phyloP scores from a whole-genome alignment of 805 yeast genomes.

The Candida ortonii region DNA sequence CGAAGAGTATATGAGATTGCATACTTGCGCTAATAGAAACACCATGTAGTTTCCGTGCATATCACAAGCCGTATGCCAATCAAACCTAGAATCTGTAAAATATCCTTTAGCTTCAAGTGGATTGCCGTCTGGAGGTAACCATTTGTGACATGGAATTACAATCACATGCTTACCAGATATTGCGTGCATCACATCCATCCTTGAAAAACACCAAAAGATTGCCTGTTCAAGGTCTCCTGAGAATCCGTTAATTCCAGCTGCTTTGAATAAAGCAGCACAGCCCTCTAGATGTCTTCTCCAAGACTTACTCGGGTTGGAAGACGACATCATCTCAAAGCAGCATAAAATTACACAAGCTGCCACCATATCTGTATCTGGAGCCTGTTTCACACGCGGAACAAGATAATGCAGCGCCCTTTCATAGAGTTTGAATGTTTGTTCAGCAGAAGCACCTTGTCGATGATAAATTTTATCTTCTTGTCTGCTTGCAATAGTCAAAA shows the following conservation, averaged over 20 bases:
- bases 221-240: constrained; percentile 35
- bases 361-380: constrained; percentile 15
- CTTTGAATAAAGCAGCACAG: constrained; percentile 37
- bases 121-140: constrained; percentile 32
- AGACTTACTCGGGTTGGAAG: constrained; percentile 31
- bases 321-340: constrained; percentile 42
- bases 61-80: constrained; percentile 21
- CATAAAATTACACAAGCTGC: constrained; percentile 29
- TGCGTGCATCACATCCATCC: constrained; percentile 42
- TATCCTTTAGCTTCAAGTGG: constrained; percentile 25
- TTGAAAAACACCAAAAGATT: constrained; percentile 41
- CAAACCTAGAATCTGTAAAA: constrained; percentile 12
- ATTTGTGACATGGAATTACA: constrained; percentile 33
- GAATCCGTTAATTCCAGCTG: constrained; percentile 39
- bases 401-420: constrained; percentile 21
- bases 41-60: constrained; percentile 42
- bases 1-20: constrained; percentile 32
- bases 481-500: constrained; percentile 20
- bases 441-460: constrained; percentile 8
- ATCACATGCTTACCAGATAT: constrained; percentile 39
- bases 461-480: constrained; percentile 17
- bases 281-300: constrained; percentile 44
- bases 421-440: constrained; percentile 17
- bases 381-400: constrained; percentile 14
- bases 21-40: constrained; percentile 35